Conservation (phyloP, 2,329 filamentous ascomycete species). For the Aspergillus sp. region DNA sequence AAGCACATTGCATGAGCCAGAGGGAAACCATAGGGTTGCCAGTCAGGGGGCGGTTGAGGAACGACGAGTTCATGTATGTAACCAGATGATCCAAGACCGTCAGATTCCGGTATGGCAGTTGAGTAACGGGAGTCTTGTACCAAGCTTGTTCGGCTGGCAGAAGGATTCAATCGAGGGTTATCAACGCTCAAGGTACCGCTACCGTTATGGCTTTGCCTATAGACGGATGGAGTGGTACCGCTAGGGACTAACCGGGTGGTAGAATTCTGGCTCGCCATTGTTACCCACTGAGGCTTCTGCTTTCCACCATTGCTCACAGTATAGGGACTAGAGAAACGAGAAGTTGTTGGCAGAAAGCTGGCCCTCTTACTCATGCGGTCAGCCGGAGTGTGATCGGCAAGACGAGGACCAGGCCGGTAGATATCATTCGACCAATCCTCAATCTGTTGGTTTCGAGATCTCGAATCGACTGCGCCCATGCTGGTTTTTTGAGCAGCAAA, state of each 20-base stretch:
- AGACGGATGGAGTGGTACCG: constrained; percentile 58
- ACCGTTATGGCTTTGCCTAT: constrained; percentile 57
- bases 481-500: constrained; percentile 86
- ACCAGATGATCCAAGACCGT: constrained; percentile 80
- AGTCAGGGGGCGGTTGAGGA: constrained; percentile 92
- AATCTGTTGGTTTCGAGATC: constrained; percentile 87
- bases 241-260: constrained; percentile 67
- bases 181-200: constrained; percentile 57
- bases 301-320: constrained; percentile 65
- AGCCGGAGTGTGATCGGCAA: constrained; percentile 70
- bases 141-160: constrained; percentile 57
- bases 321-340: constrained; percentile 89
- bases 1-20: constrained; percentile 90
- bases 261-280: constrained; percentile 89
- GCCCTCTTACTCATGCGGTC: constrained; percentile 77
- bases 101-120: constrained; percentile 57
- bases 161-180: constrained; percentile 39
- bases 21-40: constrained; percentile 95
- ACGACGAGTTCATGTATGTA: constrained; percentile 96
- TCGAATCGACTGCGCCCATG: constrained; percentile 70
- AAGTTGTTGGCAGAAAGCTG: constrained; percentile 90
- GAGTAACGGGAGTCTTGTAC: constrained; percentile 59
- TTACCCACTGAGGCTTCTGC: constrained; percentile 67
- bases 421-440: constrained; percentile 99
- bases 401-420: constrained; percentile 81